Conservation (phyloP, 176 grass and related monocot genomes). For the Avena insularis region DNA sequence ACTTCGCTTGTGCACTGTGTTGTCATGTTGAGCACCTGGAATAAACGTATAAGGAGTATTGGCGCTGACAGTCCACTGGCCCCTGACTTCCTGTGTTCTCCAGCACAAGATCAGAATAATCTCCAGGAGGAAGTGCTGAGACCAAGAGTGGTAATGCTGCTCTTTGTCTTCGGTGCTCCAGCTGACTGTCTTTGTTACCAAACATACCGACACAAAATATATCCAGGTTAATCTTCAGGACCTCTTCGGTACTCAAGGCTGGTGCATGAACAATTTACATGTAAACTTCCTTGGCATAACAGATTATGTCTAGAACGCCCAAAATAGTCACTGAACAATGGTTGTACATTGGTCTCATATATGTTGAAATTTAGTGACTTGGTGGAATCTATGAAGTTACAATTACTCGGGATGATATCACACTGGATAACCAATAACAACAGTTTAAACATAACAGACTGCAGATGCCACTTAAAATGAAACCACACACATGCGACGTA, state of each 20-base stretch:
- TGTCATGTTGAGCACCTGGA: neutral
- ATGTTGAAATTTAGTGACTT: neutral
- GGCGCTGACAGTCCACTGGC: neutral
- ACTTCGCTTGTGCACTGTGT: neutral
- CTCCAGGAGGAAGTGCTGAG: neutral
- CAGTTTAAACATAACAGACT: neutral
- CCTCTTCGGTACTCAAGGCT: neutral
- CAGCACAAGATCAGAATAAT: neutral
- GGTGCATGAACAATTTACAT: neutral
- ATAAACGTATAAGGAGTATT: neutral
- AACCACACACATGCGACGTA: neutral
- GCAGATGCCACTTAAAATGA: neutral
- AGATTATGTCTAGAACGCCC: neutral
- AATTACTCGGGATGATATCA: neutral
- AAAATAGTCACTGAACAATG: neutral
- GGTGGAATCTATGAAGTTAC: neutral
- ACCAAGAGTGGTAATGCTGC: neutral
- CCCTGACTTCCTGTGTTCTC: neutral
- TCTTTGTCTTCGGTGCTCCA: neutral
- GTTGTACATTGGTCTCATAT: neutral
- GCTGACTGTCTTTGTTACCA: neutral
- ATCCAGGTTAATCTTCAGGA: neutral
- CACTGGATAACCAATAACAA: neutral
- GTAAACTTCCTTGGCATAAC: neutral
- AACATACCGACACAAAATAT: neutral